Evolutionary conservation across 108 stramenopile genomes (phyloP), one percentile per base, ranked within the genome.

Genomic region (Pseudonitzschia delicatissima): DNA sequence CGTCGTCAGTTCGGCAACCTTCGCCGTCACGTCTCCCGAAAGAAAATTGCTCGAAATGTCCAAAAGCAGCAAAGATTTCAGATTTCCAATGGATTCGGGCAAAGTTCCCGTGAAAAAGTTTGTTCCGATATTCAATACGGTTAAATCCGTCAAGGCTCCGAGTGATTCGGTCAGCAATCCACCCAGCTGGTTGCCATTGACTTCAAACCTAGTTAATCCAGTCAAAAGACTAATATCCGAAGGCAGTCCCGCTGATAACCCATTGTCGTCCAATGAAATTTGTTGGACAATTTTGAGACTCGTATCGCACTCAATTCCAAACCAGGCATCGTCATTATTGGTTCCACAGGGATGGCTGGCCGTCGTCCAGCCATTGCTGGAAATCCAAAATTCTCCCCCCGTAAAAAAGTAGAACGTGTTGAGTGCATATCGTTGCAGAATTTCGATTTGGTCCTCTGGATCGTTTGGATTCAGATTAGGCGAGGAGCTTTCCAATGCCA

Each of bases 101-200:
- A 91, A 53, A 5, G 81, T 81, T n/a, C 86, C 84, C 3, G 76
- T 66, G 20, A 90, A 49, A 42, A 66, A 59, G 73, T 90, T 90
- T 27, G 69, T 61, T 5, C 71, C 65, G 53, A 84, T 58, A 50
- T 79, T 73, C 15, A 90, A 67, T 34, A 72, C 76, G 33, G 78
- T 59, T 29, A 83, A 72, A 51, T 68, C 60, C 0, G 74, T 74
- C 68, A 83, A 68, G 20, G 67, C 52, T 34, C 84, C 88, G 57
- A 90, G 62, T 27, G 81, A 84, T 6, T 58, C 74, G 12, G 88
- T 85, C 9, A 90, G 61, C 2, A 61, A 48, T n/a, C 86, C 86
- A 7, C 21, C 49, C 28, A 87, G 64, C 34, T 71, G 80, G 63
- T 87, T 84, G 48, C 64, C 50, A 29, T 36, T 39, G 11, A 74